Evolutionary conservation across 2,329 filamentous ascomycete genomes (phyloP).

Genomic region (Trichocomaceae sp.): DNA sequence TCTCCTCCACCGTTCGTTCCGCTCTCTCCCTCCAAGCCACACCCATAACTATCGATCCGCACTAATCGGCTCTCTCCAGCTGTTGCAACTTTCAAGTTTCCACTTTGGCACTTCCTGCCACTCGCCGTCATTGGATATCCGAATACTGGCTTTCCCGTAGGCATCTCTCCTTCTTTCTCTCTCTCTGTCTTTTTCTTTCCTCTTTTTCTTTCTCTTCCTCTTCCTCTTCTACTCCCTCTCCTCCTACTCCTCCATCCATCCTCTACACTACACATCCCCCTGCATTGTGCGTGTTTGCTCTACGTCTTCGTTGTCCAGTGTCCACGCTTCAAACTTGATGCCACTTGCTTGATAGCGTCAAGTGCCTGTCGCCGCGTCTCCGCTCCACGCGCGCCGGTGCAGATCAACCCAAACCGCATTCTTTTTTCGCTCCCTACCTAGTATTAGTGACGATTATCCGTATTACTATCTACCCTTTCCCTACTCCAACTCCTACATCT

Average conservation of each 20-base stretch:
- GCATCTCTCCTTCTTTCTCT: constrained; percentile 20
- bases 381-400: constrained; percentile 14
- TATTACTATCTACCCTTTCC: neutral
- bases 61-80: neutral
- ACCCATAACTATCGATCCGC: neutral
- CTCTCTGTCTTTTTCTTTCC: too few relatives aligned
- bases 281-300: neutral
- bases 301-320: too few relatives aligned
- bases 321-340: neutral
- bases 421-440: neutral
- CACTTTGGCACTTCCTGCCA: constrained; percentile 2
- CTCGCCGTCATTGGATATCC: neutral
- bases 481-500: too few relatives aligned
- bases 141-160: neutral
- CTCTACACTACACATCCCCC: neutral
- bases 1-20: neutral
- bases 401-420: constrained; percentile 13
- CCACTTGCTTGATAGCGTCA: neutral
- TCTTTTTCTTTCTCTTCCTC: constrained; percentile 3
- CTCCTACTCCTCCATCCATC: neutral
- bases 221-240: neutral
- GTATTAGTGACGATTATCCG: neutral
- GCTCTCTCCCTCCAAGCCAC: neutral
- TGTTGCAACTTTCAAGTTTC: neutral
- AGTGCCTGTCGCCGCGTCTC: constrained; percentile 9